A percentile compares a stretch with the other conserved stretches of the same genome.
phyloP scores from a whole-genome alignment of 2,329 filamentous ascomycete genomes.

The Aspergillus oerlinghausenensis region DNA sequence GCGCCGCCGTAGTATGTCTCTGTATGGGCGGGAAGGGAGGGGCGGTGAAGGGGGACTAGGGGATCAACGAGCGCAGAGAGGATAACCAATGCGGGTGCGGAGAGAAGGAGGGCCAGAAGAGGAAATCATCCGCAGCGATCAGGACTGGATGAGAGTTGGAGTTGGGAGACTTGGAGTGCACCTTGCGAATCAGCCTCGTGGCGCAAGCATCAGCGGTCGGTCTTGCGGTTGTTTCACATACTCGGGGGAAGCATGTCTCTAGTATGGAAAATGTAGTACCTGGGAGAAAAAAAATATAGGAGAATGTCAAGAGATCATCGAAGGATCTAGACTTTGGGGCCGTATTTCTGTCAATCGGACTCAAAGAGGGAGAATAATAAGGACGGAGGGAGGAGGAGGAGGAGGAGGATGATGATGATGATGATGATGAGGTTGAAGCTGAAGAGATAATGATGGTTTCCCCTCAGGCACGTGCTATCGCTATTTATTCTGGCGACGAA shows the following conservation, averaged over 20 bases:
- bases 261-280: not conserved
- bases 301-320: not conserved
- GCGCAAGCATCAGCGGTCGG: slow-evolving; percentile 2
- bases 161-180: slow-evolving; percentile 4
- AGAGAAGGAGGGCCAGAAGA: slow-evolving; percentile 1
- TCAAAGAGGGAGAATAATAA: not conserved
- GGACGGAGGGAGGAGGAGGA: not conserved
- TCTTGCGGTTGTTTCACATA: slow-evolving; percentile 11
- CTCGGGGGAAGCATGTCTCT: not conserved
- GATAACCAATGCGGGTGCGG: not conserved
- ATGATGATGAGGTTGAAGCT: not conserved
- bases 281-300: not conserved
- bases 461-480: not conserved
- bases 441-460: not conserved
- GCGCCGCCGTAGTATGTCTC: not conserved
- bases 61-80: not conserved
- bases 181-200: slow-evolving; percentile 23
- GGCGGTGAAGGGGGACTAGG: slow-evolving; percentile 2
- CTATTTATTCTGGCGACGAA: not conserved
- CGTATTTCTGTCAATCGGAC: not conserved
- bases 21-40: slow-evolving; percentile 6
- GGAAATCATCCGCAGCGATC: slow-evolving; percentile 14
- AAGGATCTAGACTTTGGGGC: too few relatives aligned
- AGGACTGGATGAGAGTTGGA: not conserved
- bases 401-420: not conserved